Base-by-base conservation (phyloP, 2,329 filamentous ascomycete species). In the Verticillium dahliae region DNA sequence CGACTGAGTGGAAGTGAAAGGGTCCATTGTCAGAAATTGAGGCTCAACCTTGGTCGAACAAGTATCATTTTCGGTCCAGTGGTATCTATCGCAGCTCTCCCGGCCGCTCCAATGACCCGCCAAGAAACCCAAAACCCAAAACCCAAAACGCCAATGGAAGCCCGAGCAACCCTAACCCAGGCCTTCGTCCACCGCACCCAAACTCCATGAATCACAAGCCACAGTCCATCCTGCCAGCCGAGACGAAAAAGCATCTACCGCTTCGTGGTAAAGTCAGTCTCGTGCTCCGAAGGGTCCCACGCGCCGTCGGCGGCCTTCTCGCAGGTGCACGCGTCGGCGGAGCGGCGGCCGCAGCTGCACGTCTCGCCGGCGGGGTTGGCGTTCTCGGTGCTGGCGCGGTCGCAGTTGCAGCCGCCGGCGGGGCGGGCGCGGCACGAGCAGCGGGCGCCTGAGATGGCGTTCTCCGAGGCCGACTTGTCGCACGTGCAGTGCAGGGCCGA, bases 211-310 rank as follows among this genome's bases (percentile, higher is more conserved):
- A n/a, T 2, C 13, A 3, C 27, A 27, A 27, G 27, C 22, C 34
- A 37, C 38, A 45, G 31, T 18, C 27, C 57, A 39, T 41, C 9
- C 35, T 37, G 18, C 18, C 18, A 22, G 18, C 18, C 35, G 35
- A 27, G 9, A 22, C 52, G n/a, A 6, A 10, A 10, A 2, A 22
- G n/a, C 22, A 35, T 63, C 69, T 75, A 82, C 67, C 78, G 77
- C 78, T 84, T 86, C 60, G 88, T 91, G 41, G 92, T 97, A 72
- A 97, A 97, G 76, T 97, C 93, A 58, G 84, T 90, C 85, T 97
- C 93, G 67, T 89, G 77, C 62, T 75, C 75, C 34, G 74, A 81
- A 34, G 86, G 82, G 67, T 89, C 85, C 62, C 82, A 81, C 45
- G 84, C 84, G 60, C 85, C 83, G 67, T 84, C 82, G 57, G 83